A percentile compares a stretch with the other conserved stretches of the same genome.
These are phyloP conservation scores for Neurospora sp. DNA, from an alignment of 495 filamentous ascomycete genomes.

Conservation along the genomic window DNA sequence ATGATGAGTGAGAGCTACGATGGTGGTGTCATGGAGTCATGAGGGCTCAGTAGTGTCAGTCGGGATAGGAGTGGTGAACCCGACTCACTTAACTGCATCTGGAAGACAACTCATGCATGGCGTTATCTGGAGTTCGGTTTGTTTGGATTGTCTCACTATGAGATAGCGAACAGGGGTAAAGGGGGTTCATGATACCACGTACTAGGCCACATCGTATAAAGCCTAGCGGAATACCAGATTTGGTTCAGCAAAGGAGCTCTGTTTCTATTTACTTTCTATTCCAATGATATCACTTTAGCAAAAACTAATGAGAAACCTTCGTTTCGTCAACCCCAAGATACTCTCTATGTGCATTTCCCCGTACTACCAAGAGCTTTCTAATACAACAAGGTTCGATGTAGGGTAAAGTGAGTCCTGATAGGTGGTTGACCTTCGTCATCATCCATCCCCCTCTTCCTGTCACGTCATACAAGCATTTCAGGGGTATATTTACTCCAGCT, in stretches of 20 bases:
- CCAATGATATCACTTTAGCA: neutral
- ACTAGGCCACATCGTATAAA: neutral
- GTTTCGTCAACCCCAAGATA: slow-evolving; percentile 1
- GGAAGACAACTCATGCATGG: neutral
- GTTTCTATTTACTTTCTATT: neutral
- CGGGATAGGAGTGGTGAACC: neutral
- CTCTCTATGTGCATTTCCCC: slow-evolving; percentile 23
- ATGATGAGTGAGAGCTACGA: slow-evolving; percentile 51
- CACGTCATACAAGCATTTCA: neutral
- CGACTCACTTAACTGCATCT: neutral
- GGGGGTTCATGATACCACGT: neutral
- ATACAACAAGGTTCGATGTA: slow-evolving; percentile 10
- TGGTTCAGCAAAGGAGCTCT: neutral
- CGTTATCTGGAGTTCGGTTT: neutral
- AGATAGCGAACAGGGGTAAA: neutral
- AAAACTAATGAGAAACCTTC: neutral
- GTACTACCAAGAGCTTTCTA: slow-evolving; percentile 12
- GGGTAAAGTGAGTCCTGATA: neutral
- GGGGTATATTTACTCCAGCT: slow-evolving; percentile 39
- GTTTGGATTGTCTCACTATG: neutral
- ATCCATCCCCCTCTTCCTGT: neutral
- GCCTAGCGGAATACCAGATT: neutral
- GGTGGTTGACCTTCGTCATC: slow-evolving; percentile 1
- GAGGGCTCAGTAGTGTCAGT: neutral
- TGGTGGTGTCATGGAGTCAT: slow-evolving; percentile 11